phyloP scores from a whole-genome alignment of 2,329 filamentous ascomycete species.

The Reticulascus tulasneorum region DNA sequence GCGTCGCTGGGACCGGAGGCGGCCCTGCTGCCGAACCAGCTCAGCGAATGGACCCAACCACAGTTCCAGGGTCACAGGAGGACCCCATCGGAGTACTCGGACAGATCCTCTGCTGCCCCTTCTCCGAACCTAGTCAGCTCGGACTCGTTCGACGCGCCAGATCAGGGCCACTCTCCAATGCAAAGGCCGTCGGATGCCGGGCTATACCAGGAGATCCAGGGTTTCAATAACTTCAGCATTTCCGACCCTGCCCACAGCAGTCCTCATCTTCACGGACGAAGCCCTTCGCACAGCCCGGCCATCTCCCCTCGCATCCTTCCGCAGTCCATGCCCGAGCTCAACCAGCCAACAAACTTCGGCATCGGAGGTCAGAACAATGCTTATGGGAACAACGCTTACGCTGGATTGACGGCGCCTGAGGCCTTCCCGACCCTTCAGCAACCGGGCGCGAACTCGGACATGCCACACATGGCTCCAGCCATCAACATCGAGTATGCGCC shows the following conservation, averaged over 20 bases:
- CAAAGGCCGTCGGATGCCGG: slow-evolving; percentile 67
- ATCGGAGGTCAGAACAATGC: slow-evolving; percentile 35
- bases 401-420: slow-evolving; percentile 37
- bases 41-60: slow-evolving; percentile 48
- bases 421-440: slow-evolving; percentile 49
- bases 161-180: slow-evolving; percentile 74
- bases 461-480: slow-evolving; percentile 80
- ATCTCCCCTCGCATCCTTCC: slow-evolving; percentile 60
- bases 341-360: slow-evolving; percentile 44
- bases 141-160: slow-evolving; percentile 73
- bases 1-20: slow-evolving; percentile 55
- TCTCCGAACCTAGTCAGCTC: slow-evolving; percentile 77
- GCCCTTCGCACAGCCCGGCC: slow-evolving; percentile 71
- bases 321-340: slow-evolving; percentile 50
- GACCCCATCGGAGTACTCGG: slow-evolving; percentile 85
- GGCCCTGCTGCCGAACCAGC: slow-evolving; percentile 50
- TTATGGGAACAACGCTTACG: slow-evolving; percentile 31
- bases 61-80: slow-evolving; percentile 80
- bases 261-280: slow-evolving; percentile 66
- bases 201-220: slow-evolving; percentile 74
- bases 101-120: slow-evolving; percentile 79
- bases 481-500: slow-evolving; percentile 94
- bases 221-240: slow-evolving; percentile 76
- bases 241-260: slow-evolving; percentile 65
- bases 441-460: slow-evolving; percentile 49